Percentiles rank a stretch among this genome's conserved stretches.
Evolutionary conservation across 306 rosid species (phyloP).

Genomic region (Chamaecrista fasciculata): DNA sequence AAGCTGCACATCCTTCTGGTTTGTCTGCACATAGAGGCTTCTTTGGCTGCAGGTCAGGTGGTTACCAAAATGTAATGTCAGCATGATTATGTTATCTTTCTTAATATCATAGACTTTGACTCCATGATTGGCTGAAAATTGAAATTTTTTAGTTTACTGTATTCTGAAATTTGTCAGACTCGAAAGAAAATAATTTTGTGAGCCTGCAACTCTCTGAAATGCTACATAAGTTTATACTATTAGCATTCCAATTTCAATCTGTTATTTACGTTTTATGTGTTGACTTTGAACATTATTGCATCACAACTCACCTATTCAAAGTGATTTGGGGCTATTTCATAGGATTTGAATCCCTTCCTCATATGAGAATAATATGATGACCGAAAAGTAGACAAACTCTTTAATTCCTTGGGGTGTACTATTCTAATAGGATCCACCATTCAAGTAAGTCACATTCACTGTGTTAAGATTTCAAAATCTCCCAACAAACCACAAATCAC

Average conservation of each 20-base stretch:
- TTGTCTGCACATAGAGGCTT: constrained; percentile 91
- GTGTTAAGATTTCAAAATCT: too few relatives aligned
- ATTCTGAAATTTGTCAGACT: not conserved
- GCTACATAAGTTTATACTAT: not conserved
- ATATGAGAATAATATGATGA: too few relatives aligned
- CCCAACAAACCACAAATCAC: too few relatives aligned
- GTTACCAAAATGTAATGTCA: not conserved
- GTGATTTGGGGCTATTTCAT: not conserved
- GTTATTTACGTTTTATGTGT: not conserved
- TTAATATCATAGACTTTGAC: not conserved
- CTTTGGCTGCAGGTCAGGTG: constrained; percentile 88
- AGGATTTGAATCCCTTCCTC: not conserved
- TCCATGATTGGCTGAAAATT: not conserved
- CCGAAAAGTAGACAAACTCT: too few relatives aligned
- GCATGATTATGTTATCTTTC: not conserved
- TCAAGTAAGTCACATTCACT: not conserved
- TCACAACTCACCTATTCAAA: not conserved
- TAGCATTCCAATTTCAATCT: not conserved
- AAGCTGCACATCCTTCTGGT: constrained; percentile 97
- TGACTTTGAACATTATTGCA: not conserved
- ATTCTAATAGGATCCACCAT: too few relatives aligned
- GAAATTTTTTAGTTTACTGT: not conserved
- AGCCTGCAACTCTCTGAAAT: not conserved
- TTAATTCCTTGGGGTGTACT: too few relatives aligned
- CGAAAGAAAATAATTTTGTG: not conserved